These are phyloP conservation scores for Cicer arietinum DNA, from an alignment of 306 rosid species.

Conservation along the genomic window DNA sequence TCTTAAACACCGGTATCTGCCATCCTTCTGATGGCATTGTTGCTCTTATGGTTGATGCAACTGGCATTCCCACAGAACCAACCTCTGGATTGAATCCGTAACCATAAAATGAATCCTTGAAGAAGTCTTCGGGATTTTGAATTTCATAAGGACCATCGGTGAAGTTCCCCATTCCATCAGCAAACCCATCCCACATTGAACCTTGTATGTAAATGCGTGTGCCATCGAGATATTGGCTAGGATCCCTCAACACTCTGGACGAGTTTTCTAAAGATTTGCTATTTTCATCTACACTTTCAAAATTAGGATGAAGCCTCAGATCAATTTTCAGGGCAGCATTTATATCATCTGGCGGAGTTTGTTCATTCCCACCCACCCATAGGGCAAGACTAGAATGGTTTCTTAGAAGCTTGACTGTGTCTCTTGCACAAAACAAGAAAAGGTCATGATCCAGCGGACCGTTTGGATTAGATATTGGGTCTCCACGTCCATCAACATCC, in stretches of 20 bases:
- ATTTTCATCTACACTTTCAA: slow-evolving; percentile 48
- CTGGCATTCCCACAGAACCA: slow-evolving; percentile 92
- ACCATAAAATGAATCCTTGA: slow-evolving; percentile 60
- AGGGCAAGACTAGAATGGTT: slow-evolving; percentile 97
- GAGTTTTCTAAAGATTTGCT: slow-evolving; percentile 43
- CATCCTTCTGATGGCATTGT: slow-evolving; percentile 93
- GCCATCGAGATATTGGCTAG: slow-evolving; percentile 91
- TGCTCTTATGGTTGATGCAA: slow-evolving; percentile 92
- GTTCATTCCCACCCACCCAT: slow-evolving; percentile 99
- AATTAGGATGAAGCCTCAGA: slow-evolving; percentile 79
- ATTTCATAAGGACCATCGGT: slow-evolving; percentile 95
- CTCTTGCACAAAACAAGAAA: slow-evolving; percentile 90
- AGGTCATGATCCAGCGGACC: slow-evolving; percentile 96
- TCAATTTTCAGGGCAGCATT: slow-evolving; percentile 72
- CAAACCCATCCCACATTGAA: slow-evolving; percentile 97
- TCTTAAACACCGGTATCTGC: slow-evolving; percentile 81
- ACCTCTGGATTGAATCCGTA: slow-evolving; percentile 97
- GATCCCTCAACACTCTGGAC: slow-evolving; percentile 51
- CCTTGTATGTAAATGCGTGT: slow-evolving; percentile 84
- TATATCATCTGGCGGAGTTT: slow-evolving; percentile 85
- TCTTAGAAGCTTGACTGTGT: slow-evolving; percentile 89
- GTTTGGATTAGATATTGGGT: slow-evolving; percentile 76
- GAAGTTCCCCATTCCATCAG: slow-evolving; percentile 83
- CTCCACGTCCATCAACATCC: slow-evolving; percentile 93
- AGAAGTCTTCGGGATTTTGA: slow-evolving; percentile 88